phyloP scores from a whole-genome alignment of 139 green algal genomes.

The Pleodorina starrii region DNA sequence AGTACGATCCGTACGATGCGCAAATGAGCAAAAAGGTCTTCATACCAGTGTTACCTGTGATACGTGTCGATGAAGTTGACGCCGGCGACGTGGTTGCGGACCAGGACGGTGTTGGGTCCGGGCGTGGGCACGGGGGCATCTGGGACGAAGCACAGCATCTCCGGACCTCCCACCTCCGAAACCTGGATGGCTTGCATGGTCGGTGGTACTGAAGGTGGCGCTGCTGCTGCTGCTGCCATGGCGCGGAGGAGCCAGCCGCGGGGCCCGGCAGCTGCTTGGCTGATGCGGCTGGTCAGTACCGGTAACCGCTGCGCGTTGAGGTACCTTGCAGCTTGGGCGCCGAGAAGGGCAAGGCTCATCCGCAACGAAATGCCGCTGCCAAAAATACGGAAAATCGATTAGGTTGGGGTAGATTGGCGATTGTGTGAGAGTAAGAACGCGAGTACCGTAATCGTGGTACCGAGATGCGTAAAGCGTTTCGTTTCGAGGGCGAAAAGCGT shows the following conservation, averaged over 20 bases:
- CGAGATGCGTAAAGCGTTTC: background rate
- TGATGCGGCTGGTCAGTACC: background rate
- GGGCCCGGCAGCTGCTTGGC: background rate
- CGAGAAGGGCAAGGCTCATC: no score
- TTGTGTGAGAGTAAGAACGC: background rate
- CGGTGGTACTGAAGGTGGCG: background rate
- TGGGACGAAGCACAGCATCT: background rate
- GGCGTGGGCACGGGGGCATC: background rate
- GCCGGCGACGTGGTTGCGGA: constrained; percentile 12
- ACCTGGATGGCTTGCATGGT: constrained; percentile 9
- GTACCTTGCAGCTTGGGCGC: no score
- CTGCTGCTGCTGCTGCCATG: background rate
- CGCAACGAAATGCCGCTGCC: no score
- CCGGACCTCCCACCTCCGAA: background rate
- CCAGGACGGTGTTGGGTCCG: background rate
- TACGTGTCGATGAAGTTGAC: constrained; percentile 63
- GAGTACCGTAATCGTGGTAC: no score
- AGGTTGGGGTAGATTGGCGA: no score
- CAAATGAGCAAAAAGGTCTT: no score
- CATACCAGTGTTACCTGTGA: constrained; percentile 7
- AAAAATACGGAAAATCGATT: no score
- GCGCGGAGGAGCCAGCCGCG: background rate
- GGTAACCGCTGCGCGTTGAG: no score
- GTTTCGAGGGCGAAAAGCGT: background rate
- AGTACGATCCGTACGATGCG: no score